Evolutionary conservation across 306 rosid genomes (phyloP).

Genomic region (Acacia acuminata): DNA sequence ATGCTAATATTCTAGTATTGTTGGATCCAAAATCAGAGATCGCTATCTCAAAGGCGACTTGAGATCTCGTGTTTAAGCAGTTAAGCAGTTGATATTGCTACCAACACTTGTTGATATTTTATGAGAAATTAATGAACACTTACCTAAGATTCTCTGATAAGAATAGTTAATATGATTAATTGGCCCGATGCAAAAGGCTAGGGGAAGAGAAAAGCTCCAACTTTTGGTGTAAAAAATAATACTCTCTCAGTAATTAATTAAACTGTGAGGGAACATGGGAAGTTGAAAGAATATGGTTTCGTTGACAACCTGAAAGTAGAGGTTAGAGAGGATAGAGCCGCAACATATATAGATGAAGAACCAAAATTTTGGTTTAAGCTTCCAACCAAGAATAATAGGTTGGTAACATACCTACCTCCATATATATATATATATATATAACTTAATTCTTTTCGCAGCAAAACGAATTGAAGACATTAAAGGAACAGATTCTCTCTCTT

Average conservation of each 20-base stretch:
- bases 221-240: background rate
- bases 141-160: background rate
- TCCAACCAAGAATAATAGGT: conserved; percentile 34
- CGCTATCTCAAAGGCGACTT: no score
- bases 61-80: no score
- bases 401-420: conserved; percentile 4
- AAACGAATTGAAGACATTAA: conserved; percentile 5
- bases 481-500: conserved; percentile 23
- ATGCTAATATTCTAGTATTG: no score
- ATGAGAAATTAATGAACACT: background rate
- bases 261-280: background rate
- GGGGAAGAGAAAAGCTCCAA: background rate
- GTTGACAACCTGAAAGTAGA: conserved; percentile 9
- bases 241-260: background rate
- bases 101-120: no score
- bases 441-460: background rate
- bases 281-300: background rate
- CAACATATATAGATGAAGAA: conserved; percentile 7
- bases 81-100: no score
- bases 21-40: no score
- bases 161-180: background rate
- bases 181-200: background rate
- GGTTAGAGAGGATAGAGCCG: background rate
- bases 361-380: conserved; percentile 10
- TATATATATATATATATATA: no score